A percentile compares a stretch with the other conserved stretches of the same genome.
Evolutionary conservation across 352 stramenopile species (phyloP).

Genomic region (Globisporangium okanoganense): DNA sequence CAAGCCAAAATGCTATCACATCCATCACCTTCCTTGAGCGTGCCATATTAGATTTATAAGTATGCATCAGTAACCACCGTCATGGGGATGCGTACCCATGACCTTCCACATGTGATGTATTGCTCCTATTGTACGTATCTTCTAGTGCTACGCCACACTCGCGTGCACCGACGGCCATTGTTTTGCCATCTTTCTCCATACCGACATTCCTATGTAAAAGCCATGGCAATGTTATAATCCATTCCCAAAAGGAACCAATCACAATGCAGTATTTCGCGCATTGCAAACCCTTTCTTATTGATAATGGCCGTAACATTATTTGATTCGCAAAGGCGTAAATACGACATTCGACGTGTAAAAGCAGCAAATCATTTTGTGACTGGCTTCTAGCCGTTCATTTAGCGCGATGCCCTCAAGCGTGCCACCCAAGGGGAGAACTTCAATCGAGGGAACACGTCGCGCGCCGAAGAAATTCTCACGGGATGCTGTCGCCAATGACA

Average conservation of each 20-base stretch:
- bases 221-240: background rate
- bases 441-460: background rate
- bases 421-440: background rate
- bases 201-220: background rate
- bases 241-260: background rate
- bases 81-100: too few relatives aligned
- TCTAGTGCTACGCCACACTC: too few relatives aligned
- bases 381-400: background rate
- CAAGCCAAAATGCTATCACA: too few relatives aligned
- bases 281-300: background rate
- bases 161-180: too few relatives aligned
- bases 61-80: too few relatives aligned
- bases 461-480: background rate
- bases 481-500: background rate
- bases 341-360: background rate
- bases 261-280: too few relatives aligned
- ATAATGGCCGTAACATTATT: background rate
- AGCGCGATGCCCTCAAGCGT: background rate
- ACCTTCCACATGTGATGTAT: too few relatives aligned
- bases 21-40: too few relatives aligned
- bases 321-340: background rate
- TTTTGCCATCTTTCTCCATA: too few relatives aligned
- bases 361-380: too few relatives aligned
- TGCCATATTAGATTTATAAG: too few relatives aligned
- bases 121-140: too few relatives aligned